Percentiles rank a stretch among this genome's conserved stretches.
phyloP scores from a whole-genome alignment of 306 rosid species.

The Vachellia pachyceras region DNA sequence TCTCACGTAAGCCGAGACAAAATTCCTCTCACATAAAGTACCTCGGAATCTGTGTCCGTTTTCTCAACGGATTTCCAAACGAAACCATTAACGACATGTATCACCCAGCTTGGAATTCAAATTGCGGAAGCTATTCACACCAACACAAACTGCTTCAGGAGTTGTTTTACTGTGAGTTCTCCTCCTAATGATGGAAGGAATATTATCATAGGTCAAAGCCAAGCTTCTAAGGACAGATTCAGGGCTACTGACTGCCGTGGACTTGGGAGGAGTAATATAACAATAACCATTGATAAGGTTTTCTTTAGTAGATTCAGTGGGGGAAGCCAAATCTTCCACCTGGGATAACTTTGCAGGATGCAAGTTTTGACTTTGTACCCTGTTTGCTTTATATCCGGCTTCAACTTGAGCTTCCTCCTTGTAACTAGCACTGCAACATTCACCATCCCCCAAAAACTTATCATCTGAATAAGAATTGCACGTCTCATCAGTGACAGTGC shows the following conservation, averaged over 20 bases:
- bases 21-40: too few species aligned
- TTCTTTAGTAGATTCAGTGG: not conserved
- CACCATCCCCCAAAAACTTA: slow-evolving; percentile 8
- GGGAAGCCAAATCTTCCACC: not conserved
- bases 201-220: slow-evolving; percentile 57
- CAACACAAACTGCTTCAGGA: not conserved
- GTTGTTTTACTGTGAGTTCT: slow-evolving; percentile 38
- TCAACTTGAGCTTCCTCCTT: slow-evolving; percentile 30
- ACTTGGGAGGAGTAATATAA: slow-evolving; percentile 28
- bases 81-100: slow-evolving; percentile 29
- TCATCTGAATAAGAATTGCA: slow-evolving; percentile 28
- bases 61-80: too few species aligned
- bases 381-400: slow-evolving; percentile 15
- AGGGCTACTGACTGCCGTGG: slow-evolving; percentile 42
- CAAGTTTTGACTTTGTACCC: not conserved
- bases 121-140: slow-evolving; percentile 20
- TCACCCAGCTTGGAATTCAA: slow-evolving; percentile 25
- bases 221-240: slow-evolving; percentile 49
- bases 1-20: too few species aligned
- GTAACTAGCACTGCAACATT: slow-evolving; percentile 31
- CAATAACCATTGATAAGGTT: not conserved
- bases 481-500: slow-evolving; percentile 8
- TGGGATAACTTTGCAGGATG: not conserved
- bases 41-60: too few species aligned
- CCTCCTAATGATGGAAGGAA: slow-evolving; percentile 68